phyloP scores from a whole-genome alignment of 75 land plant species.

The Pinus taeda region DNA sequence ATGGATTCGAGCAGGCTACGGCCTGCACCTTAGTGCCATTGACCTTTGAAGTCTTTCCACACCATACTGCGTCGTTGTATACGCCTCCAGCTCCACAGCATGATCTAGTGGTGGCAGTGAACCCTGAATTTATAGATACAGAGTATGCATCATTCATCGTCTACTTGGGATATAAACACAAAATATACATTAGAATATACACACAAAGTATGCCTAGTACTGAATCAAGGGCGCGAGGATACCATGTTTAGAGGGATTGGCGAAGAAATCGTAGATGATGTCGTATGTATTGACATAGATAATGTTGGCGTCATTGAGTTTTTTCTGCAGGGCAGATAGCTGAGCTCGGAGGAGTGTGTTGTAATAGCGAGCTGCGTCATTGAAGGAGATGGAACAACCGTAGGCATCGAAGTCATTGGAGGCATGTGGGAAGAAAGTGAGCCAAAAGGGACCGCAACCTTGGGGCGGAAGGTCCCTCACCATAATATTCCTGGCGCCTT shows the following conservation, averaged over 20 bases:
- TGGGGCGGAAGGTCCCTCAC: slow-evolving; percentile 65
- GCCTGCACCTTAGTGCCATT: slow-evolving; percentile 41
- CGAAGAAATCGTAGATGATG: slow-evolving; percentile 45
- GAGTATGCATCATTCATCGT: too few species aligned
- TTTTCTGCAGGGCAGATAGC: slow-evolving; percentile 23
- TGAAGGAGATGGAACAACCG: slow-evolving; percentile 56
- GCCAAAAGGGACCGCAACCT: slow-evolving; percentile 60
- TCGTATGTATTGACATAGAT: slow-evolving; percentile 51
- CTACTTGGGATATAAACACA: too few species aligned
- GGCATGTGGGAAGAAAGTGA: slow-evolving; percentile 34
- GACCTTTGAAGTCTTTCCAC: slow-evolving; percentile 43
- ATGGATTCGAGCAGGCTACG: slow-evolving; percentile 54
- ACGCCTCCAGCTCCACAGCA: slow-evolving; percentile 70
- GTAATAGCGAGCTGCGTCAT: slow-evolving; percentile 43
- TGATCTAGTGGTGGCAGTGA: slow-evolving; percentile 36
- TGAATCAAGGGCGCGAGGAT: not conserved
- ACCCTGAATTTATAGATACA: slow-evolving; percentile 30
- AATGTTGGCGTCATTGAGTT: slow-evolving; percentile 34
- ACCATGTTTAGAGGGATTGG: slow-evolving; percentile 53
- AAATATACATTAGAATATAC: too few species aligned
- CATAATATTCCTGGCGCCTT: slow-evolving; percentile 55
- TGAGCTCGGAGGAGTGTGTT: slow-evolving; percentile 41
- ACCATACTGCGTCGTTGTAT: slow-evolving; percentile 64
- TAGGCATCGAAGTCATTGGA: slow-evolving; percentile 34
- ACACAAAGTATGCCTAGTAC: too few species aligned